Conservation (phyloP, 2,329 filamentous ascomycete species). For the Aspergillus spinulosporus region DNA sequence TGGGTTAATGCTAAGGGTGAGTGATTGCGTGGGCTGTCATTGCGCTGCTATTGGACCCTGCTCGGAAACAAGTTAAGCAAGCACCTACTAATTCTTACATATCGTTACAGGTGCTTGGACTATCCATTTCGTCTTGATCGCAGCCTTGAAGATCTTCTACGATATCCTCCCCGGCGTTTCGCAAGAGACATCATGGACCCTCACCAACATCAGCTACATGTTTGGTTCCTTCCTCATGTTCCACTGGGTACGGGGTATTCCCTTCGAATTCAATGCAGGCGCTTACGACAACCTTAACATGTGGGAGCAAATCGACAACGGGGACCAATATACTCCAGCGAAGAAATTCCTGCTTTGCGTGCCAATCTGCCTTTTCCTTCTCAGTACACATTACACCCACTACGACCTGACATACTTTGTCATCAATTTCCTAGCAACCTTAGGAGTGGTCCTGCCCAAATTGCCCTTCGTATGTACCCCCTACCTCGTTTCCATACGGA, state of each 20-base stretch:
- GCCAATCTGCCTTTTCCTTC: constrained; percentile 87
- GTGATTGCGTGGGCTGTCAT: constrained; percentile 29
- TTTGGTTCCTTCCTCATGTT: constrained; percentile 99
- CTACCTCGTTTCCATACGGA: background rate
- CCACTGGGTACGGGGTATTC: constrained; percentile 95
- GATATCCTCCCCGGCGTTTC: constrained; percentile 95
- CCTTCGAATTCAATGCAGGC: constrained; percentile 97
- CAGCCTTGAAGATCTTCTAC: constrained; percentile 90
- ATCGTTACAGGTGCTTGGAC: constrained; percentile 79
- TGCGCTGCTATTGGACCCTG: constrained; percentile 9
- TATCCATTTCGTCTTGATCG: constrained; percentile 92
- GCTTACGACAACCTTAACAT: constrained; percentile 99
- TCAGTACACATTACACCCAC: constrained; percentile 98
- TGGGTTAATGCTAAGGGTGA: constrained; percentile 99
- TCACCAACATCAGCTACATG: constrained; percentile 99
- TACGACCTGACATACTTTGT: constrained; percentile 97
- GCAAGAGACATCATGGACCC: constrained; percentile 97
- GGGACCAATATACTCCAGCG: constrained; percentile 95
- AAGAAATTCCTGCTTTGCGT: constrained; percentile 98
- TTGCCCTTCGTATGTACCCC: constrained; percentile 76
- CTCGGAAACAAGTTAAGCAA: background rate
- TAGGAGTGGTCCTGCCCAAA: constrained; percentile 94
- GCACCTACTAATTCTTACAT: constrained; percentile 19
- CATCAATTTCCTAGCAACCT: constrained; percentile 90
- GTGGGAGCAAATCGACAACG: constrained; percentile 99